Evolutionary conservation across 768 basidiomycete genomes (phyloP), one percentile per base, ranked within the genome.

Genomic region (Phylloporus arenicola): DNA sequence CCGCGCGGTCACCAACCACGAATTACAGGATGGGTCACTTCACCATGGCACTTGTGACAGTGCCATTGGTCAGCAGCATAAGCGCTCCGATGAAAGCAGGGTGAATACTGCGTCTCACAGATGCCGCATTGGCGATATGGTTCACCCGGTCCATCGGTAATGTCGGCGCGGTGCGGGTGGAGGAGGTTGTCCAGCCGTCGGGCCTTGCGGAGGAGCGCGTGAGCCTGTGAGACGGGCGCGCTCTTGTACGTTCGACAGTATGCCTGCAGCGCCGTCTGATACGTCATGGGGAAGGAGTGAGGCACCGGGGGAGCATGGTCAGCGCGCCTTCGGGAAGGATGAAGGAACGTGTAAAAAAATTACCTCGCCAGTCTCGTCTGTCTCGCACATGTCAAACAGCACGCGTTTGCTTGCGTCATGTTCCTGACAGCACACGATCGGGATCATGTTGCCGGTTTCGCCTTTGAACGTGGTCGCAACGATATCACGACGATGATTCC

Each of bases 141-240:
- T 24, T 65, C 55, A 9, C 56, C 20, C 4, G 53, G 38, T 33
- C 48, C 29, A 22, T 62, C 58, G 6, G 24, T 14, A 16, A 40
- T 42, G 5, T 82, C 79, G 40, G 16, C 13, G 49, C 64, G 52
- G 73, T 76, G 30, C 69, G 62, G 55, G 79, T 79, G 54, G 7
- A 92, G 71, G 41, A 90, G 74, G 27, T 72, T 70, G 62, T 97
- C 95, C 17, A 97, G 74, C 16, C 92, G 81, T 16, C 82, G 81
- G 8, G 93, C 93, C 68, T 94, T 94, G 45, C 95, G 88, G 22
- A 96, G 78, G 6, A 94, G 77, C 2, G 83, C 88, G 64, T 95
- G 92, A 2, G 90, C 83, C 58, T 88, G 83, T 12, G 73, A 72
- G 3, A 83, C 71, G 1, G 76, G 74, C 7, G 86, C 84, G 59